Evolutionary conservation across 805 yeast species (phyloP), one percentile per base, ranked within the genome.

Genomic region (Starmerella asiatica): DNA sequence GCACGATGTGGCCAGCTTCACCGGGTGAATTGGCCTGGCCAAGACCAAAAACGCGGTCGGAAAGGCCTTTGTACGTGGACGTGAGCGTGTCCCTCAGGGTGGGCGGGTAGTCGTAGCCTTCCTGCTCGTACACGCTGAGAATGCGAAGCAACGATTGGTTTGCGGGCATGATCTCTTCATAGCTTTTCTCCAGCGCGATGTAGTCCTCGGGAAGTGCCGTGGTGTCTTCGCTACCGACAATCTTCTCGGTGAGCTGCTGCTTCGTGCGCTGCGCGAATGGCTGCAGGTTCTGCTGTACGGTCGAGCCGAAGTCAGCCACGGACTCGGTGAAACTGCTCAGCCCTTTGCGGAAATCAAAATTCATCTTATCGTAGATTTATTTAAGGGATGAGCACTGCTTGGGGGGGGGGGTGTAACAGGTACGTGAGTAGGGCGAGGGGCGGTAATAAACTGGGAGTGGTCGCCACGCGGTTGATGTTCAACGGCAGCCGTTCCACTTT

Each of bases 191-290:
- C 49, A 82, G 69, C 44, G 75, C 77, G 38, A 77, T 62, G 57
- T 81, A 83, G 58, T 83, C 94, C 42, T 76, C 74, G 24, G 94
- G 94, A 48, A 83, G 68, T 56, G 82, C 86, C 40, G 88, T 78
- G 51, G 80, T 78, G 55, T 83, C 93, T 38, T 78, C 83, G 29
- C 76, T 81, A 49, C 77, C 73, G 35, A 93, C 93, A 21, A 83
- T 70, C 51, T 64, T 71, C 60, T 83, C 94, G 59, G 81, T 88
- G 33, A 83, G 73, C 57, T 78, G 58, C 45, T 91, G 74, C 36
- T 76, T 73, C 15, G 94, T 82, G 56, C 93, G 73, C 60, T 77
- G 81, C 31, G 93, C 93, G 45, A 79, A 64, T 15, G 83, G 82
- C 51, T 79, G 75, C 57, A 81, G 64, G 46, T 64, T 59, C 46